phyloP scores from a whole-genome alignment of 2,329 filamentous ascomycete genomes.

The Elsinoe ampelina region DNA sequence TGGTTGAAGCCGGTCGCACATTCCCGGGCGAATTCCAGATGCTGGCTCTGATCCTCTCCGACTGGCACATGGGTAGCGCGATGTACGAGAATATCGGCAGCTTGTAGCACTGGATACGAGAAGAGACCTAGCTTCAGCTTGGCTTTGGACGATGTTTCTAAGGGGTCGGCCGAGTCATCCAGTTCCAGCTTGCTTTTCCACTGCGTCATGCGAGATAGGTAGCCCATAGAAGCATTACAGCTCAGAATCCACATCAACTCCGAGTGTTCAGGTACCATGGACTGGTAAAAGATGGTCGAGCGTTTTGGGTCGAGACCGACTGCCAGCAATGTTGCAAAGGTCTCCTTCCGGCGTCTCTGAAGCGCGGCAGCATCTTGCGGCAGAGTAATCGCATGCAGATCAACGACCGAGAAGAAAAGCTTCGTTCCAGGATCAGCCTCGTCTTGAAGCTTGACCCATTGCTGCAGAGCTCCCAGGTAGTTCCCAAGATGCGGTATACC shows the following conservation, averaged over 20 bases:
- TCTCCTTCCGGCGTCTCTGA: slow-evolving; percentile 58
- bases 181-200: slow-evolving; percentile 87
- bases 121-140: slow-evolving; percentile 79
- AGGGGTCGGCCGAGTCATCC: slow-evolving; percentile 46
- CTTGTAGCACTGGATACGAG: slow-evolving; percentile 91
- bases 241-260: slow-evolving; percentile 97
- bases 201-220: slow-evolving; percentile 96
- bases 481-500: slow-evolving; percentile 91
- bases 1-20: slow-evolving; percentile 83
- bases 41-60: slow-evolving; percentile 89
- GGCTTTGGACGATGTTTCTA: slow-evolving; percentile 45
- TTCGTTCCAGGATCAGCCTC: slow-evolving; percentile 47
- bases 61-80: slow-evolving; percentile 89
- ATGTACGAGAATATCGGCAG: slow-evolving; percentile 86
- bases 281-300: slow-evolving; percentile 75
- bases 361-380: slow-evolving; percentile 57
- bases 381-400: slow-evolving; percentile 85
- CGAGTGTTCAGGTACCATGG: slow-evolving; percentile 62
- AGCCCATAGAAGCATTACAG: slow-evolving; percentile 83
- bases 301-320: slow-evolving; percentile 72
- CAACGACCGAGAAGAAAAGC: slow-evolving; percentile 79
- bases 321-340: slow-evolving; percentile 70
- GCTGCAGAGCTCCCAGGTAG: slow-evolving; percentile 78
- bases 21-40: slow-evolving; percentile 85
- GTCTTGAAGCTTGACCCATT: slow-evolving; percentile 78